A percentile compares a stretch with the other conserved stretches of the same genome.
These are phyloP conservation scores for Phallus indusiatus DNA, from an alignment of 768 basidiomycete species.

Conservation along the genomic window DNA sequence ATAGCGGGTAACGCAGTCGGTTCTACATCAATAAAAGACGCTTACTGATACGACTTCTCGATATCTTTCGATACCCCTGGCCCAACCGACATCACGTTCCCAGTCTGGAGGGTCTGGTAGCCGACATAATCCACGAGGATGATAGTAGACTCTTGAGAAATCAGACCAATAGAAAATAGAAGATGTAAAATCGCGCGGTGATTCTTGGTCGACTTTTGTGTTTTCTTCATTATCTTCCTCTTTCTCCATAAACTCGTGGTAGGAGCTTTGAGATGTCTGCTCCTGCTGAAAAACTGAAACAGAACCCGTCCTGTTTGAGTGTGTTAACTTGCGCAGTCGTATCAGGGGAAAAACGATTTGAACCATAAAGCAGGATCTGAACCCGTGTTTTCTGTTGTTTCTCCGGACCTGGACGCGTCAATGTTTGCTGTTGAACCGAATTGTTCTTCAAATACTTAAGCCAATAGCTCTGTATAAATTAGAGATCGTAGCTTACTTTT, in stretches of 20 bases:
- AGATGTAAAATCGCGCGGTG: slow-evolving; percentile 22
- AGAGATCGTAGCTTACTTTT: slow-evolving; percentile 40
- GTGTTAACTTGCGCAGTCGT: neutral
- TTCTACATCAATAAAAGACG: neutral
- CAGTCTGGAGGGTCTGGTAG: slow-evolving; percentile 50
- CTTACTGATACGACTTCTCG: slow-evolving; percentile 45
- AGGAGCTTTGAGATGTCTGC: slow-evolving; percentile 42
- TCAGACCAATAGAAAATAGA: slow-evolving; percentile 54
- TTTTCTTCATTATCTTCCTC: slow-evolving; percentile 13
- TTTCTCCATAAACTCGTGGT: slow-evolving; percentile 37
- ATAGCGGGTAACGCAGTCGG: slow-evolving; percentile 4
- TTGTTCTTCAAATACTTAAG: slow-evolving; percentile 35
- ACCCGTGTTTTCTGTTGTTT: slow-evolving; percentile 26
- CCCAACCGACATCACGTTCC: slow-evolving; percentile 54
- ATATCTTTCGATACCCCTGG: slow-evolving; percentile 41
- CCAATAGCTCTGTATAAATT: neutral
- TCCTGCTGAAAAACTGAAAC: slow-evolving; percentile 44
- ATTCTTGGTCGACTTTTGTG: slow-evolving; percentile 17
- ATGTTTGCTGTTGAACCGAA: slow-evolving; percentile 48
- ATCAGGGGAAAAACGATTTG: slow-evolving; percentile 1
- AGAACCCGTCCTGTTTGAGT: slow-evolving; percentile 34
- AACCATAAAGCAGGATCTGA: slow-evolving; percentile 13
- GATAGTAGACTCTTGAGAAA: slow-evolving; percentile 53
- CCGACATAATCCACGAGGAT: slow-evolving; percentile 55
- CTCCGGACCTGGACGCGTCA: slow-evolving; percentile 19